phyloP scores from a whole-genome alignment of 2,329 filamentous ascomycete genomes.

The Alternaria consortialis region DNA sequence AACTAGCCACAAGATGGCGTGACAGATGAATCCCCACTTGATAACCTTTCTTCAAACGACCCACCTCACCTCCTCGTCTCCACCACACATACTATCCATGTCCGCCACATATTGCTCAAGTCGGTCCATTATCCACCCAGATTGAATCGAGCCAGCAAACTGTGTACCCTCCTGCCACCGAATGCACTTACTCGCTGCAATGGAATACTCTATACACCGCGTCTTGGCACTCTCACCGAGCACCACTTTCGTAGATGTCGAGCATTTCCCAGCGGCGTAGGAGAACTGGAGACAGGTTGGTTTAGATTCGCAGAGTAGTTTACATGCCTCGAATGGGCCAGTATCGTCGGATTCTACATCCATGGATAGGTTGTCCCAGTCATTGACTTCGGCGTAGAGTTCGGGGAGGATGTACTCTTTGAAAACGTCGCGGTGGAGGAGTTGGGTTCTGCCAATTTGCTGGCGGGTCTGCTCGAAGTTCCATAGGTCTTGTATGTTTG shows the following conservation, averaged over 20 bases:
- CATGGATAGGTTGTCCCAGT: conserved; percentile 13
- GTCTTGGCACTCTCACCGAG: conserved; percentile 3
- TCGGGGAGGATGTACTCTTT: conserved; percentile 12
- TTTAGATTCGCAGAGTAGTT: not conserved
- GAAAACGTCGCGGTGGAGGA: conserved; percentile 18
- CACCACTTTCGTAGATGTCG: not conserved
- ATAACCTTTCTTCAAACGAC: not conserved
- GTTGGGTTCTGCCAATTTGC: not conserved
- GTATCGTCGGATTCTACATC: not conserved
- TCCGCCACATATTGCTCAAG: not conserved
- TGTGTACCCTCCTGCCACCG: conserved; percentile 1
- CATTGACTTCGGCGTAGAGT: not conserved
- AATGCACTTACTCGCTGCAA: conserved; percentile 5
- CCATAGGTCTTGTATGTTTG: conserved; percentile 55
- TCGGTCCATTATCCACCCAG: conserved; percentile 10
- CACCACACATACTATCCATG: conserved; percentile 2
- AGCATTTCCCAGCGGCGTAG: conserved; percentile 3
- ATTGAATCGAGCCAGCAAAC: conserved; percentile 6
- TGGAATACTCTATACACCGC: conserved; percentile 8
- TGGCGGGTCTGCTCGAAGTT: conserved; percentile 52
- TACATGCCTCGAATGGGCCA: not conserved
- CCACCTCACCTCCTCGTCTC: not conserved
- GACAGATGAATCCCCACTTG: not conserved
- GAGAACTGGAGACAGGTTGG: conserved; percentile 13
- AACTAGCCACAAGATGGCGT: not conserved